Conservation (phyloP, 345 rosid species). For the Mercurialis annua region DNA sequence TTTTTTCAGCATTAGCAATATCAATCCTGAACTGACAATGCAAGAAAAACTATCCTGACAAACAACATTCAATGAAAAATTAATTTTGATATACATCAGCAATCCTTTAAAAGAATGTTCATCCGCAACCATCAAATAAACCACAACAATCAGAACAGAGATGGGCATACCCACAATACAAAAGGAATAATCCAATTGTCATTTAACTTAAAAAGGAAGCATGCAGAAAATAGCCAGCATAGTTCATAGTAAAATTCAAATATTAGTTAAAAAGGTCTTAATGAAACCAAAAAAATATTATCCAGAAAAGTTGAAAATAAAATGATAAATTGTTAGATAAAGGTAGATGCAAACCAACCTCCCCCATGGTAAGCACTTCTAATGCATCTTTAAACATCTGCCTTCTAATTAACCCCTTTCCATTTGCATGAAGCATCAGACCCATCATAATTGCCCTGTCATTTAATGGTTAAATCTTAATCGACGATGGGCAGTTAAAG, state of each 20-base stretch:
- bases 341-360: conserved; percentile 45
- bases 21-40: background rate
- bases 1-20: background rate
- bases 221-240: background rate
- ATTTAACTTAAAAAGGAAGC: background rate
- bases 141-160: background rate
- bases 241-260: background rate
- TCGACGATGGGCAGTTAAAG: background rate
- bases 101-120: conserved; percentile 1
- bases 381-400: conserved; percentile 70
- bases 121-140: background rate
- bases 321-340: background rate
- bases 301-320: background rate
- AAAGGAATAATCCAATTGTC: background rate
- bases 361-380: conserved; percentile 89
- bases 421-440: conserved; percentile 83
- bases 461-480: conserved; percentile 15
- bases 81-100: background rate
- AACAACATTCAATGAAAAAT: background rate
- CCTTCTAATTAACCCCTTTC: conserved; percentile 54
- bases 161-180: background rate
- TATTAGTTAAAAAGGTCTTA: background rate
- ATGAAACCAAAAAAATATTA: background rate
- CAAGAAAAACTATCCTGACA: background rate
- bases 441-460: conserved; percentile 90